These are phyloP conservation scores for Aristolochia fimbriata DNA, from an alignment of 164 flowering plant species.

Conservation along the genomic window DNA sequence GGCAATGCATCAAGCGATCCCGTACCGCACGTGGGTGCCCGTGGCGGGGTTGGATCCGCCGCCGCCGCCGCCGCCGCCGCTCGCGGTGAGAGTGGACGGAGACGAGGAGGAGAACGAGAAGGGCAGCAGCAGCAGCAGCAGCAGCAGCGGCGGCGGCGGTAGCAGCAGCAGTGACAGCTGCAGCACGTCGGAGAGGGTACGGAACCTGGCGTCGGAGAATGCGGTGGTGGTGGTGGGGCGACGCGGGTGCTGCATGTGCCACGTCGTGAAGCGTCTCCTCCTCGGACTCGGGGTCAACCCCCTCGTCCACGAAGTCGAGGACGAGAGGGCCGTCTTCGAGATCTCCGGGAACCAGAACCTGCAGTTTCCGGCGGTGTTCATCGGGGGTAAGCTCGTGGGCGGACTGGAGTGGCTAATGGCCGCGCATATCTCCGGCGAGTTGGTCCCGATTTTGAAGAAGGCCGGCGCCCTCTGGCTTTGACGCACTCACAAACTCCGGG, in stretches of 20 bases:
- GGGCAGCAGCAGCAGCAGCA: neutral
- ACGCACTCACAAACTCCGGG: neutral
- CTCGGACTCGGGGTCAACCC: constrained; percentile 68
- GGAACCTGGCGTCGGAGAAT: constrained; percentile 40
- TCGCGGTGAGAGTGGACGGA: neutral
- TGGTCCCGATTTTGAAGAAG: constrained; percentile 36
- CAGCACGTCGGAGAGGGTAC: constrained; percentile 7
- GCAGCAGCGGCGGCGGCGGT: neutral
- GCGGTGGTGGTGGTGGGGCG: constrained; percentile 53
- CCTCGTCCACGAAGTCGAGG: constrained; percentile 54
- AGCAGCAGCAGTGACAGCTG: neutral
- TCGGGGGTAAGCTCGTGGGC: constrained; percentile 44
- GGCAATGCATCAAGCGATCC: constrained; percentile 47
- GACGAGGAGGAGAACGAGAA: neutral
- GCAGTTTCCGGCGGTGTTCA: constrained; percentile 37
- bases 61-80: neutral
- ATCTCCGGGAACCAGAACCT: neutral
- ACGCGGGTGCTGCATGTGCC: constrained; percentile 77
- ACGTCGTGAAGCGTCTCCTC: constrained; percentile 57
- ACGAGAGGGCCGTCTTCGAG: constrained; percentile 28
- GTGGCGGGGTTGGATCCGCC: neutral
- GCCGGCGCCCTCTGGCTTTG: constrained; percentile 48
- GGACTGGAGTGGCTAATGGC: constrained; percentile 43
- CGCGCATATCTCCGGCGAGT: constrained; percentile 43
- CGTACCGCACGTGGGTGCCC: constrained; percentile 40